Evolutionary conservation across 306 rosid genomes (phyloP), one percentile per base, ranked within the genome.

Genomic region (Gleditsia sinensis): DNA sequence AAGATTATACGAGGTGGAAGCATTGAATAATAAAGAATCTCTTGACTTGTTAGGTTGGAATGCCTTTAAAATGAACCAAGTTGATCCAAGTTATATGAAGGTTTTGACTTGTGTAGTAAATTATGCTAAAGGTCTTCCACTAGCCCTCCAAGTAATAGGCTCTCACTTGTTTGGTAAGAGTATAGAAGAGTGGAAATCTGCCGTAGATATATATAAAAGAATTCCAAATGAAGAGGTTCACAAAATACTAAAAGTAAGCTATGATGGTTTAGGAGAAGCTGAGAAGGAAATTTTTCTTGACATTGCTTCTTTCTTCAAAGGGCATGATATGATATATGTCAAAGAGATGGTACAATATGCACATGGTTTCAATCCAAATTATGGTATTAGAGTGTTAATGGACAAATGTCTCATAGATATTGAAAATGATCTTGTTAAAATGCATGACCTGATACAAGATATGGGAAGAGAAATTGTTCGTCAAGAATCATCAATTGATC

Each of bases 121-220:
- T 5, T 73, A 74, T 74, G 39, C 65, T 37, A 7, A 48, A n/a
- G 65, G 75, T 11, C 71, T 66, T 25, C 79, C 83, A 10, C 8
- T 80, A 32, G 83, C 75, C 20, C 48, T 80, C 12, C 71, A 80
- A 49, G 37, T 74, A 19, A 40, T 80, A 23, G 79, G 83, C 6
- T 73, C 83, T 9, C 2, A 46, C 24, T 49, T 80, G 23, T 25
- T 3, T 39, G 42, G 83, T 0, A 74, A 12, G 24, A 9, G 10
- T 0, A 8, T 57, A 49, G 23, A 67, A 14, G 42, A 80, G 6
- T 74, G 83, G 75, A 7, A 59, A 7, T 73, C 55, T 34, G 3
- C 17, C 3, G 54, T 80, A 0, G 40, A 60, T 21, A 20, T 6
- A 7, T 80, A 67, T 37, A 2, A 74, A 49, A 67, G 6, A 11